These are phyloP conservation scores for Colletotrichum truncatum DNA, from an alignment of 2,329 filamentous ascomycete genomes.

Conservation along the genomic window DNA sequence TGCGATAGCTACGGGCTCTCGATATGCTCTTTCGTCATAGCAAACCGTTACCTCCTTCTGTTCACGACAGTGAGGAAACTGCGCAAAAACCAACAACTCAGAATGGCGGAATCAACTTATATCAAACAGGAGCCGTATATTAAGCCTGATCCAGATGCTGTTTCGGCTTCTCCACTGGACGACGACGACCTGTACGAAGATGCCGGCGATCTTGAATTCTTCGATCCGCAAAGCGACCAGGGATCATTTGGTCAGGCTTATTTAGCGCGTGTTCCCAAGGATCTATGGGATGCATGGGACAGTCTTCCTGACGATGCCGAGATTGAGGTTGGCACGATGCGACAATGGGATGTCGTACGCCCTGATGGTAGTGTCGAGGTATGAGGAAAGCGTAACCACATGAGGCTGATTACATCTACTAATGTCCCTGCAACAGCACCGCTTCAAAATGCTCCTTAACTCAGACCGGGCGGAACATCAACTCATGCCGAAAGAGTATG, in stretches of 20 bases:
- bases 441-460: conserved; percentile 74
- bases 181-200: conserved; percentile 76
- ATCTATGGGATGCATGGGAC: conserved; percentile 83
- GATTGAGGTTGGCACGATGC: conserved; percentile 81
- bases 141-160: conserved; percentile 59
- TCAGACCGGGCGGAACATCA: conserved; percentile 73
- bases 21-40: conserved; percentile 8
- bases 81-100: neutral
- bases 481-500: conserved; percentile 86
- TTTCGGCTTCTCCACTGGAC: conserved; percentile 52
- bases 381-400: neutral
- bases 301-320: conserved; percentile 82
- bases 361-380: conserved; percentile 57
- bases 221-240: conserved; percentile 47
- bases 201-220: conserved; percentile 67
- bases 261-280: conserved; percentile 80
- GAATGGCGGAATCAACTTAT: conserved; percentile 27
- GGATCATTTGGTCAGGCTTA: conserved; percentile 53
- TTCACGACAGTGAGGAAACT: neutral
- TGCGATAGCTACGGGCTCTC: too few species aligned
- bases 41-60: neutral
- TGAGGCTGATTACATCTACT: neutral
- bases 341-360: conserved; percentile 64
- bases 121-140: conserved; percentile 46
- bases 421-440: conserved; percentile 40